Percentiles rank a stretch among this genome's conserved stretches.
phyloP scores from a whole-genome alignment of 2,329 filamentous ascomycete species.

The Xenoacremonium recifei region DNA sequence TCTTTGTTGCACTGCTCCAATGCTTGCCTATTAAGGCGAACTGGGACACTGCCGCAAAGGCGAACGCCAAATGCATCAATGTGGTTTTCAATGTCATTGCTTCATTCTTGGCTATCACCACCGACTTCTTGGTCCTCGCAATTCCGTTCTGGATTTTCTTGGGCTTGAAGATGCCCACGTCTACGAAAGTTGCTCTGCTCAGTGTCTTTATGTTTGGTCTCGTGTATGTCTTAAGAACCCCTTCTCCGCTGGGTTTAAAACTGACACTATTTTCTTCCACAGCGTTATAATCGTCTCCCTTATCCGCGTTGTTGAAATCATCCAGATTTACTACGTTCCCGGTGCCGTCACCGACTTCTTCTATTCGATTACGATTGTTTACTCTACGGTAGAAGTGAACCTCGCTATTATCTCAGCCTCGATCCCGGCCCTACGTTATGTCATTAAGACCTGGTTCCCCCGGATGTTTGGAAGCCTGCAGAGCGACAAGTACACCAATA shows the following conservation, averaged over 20 bases:
- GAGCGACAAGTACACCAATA: too few species aligned
- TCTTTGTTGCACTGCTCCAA: constrained; percentile 39
- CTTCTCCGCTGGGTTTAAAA: too few species aligned
- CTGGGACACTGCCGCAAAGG: constrained; percentile 27
- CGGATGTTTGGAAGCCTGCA: neutral
- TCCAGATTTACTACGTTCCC: neutral
- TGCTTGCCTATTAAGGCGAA: constrained; percentile 34
- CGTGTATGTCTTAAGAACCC: constrained; percentile 27
- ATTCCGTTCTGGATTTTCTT: constrained; percentile 41
- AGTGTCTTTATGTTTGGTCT: constrained; percentile 38
- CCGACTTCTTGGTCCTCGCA: constrained; percentile 37
- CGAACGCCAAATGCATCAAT: constrained; percentile 32
- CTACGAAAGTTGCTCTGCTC: constrained; percentile 38
- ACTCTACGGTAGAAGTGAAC: neutral
- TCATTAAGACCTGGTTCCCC: neutral
- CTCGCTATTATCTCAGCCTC: neutral
- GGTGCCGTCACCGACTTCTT: neutral
- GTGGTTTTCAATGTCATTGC: constrained; percentile 31
- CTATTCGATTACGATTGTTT: constrained; percentile 1
- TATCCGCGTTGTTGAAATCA: neutral
- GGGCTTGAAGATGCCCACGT: constrained; percentile 35
- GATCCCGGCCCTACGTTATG: neutral
- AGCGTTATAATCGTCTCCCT: neutral
- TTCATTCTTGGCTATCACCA: constrained; percentile 38
- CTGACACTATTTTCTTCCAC: too few species aligned